Evolutionary conservation across 176 grass and related monocot species (phyloP), one percentile per base, ranked within the genome.

Genomic region (Oryza nivara): DNA sequence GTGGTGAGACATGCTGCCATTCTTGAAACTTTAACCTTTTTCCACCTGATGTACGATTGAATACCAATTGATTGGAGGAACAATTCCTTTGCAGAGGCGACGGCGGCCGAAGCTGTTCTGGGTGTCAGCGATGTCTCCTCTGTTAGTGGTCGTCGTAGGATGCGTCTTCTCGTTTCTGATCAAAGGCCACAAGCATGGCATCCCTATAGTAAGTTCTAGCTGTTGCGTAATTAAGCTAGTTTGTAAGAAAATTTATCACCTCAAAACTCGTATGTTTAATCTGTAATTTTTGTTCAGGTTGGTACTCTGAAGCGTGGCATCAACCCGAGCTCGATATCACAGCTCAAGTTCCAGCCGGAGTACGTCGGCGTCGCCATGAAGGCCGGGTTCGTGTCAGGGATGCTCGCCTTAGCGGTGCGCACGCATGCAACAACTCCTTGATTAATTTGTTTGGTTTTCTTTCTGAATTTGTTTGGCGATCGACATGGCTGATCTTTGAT

Each of bases 61-160:
- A 36, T 36, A 36, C 35, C 35, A 36, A 36, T 36, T 36, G 35
- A 36, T 36, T 36, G 35, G 35, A 36, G 35, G 35, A 36, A 36
- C 35, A 36, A 36, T 36, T 36, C 35, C 4, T 36, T 36, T 36
- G 35, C 87, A 92, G 90, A 92, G 73, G 76, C 73, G 34, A 32
- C 86, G 89, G 76, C 45, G 64, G 52, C 90, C 87, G 70, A 92
- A 74, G 49, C 32, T 92, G 4, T 92, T 92, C 63, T 92, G 83
- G 90, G 79, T 92, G 25, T 82, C 90, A 60, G 79, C 83, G 28
- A 89, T 92, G 48, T 68, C 83, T 60, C 90, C 90, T 70, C 49
- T 92, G 35, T 6, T 92, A 4, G 87, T 92, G 19, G 86, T 92
- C 40, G 22, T 92, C 49, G 25, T 70, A 3, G 90, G 90, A 38